Evolutionary conservation across 805 yeast genomes (phyloP).

Genomic region (Metschnikowia lachancei): DNA sequence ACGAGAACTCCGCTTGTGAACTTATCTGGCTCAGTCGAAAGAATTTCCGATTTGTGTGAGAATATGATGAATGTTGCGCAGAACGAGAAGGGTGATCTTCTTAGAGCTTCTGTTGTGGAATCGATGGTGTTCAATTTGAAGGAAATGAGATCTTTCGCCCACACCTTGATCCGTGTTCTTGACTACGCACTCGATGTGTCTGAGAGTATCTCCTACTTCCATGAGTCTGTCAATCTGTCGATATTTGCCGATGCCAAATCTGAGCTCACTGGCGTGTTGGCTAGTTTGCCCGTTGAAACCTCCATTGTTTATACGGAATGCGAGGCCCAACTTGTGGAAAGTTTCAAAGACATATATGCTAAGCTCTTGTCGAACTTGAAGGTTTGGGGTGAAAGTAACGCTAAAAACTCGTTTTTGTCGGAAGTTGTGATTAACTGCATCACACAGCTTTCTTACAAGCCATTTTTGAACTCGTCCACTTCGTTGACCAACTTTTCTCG

Average conservation of each 20-base stretch:
- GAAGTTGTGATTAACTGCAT: constrained; percentile 51
- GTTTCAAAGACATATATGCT: constrained; percentile 21
- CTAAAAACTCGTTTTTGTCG: constrained; percentile 44
- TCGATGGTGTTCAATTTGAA: constrained; percentile 22
- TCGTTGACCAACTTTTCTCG: constrained; percentile 19
- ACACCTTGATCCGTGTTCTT: constrained; percentile 12
- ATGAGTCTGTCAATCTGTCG: constrained; percentile 1
- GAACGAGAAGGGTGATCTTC: constrained; percentile 12
- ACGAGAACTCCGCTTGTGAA: constrained; percentile 47
- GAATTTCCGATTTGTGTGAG: constrained; percentile 16
- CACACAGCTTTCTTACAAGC: constrained; percentile 15
- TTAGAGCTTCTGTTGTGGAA: constrained; percentile 18
- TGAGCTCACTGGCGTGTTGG: background rate
- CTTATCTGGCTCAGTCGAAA: constrained; percentile 24
- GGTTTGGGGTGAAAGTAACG: constrained; percentile 34
- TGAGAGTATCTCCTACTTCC: constrained; percentile 9
- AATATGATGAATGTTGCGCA: constrained; percentile 19
- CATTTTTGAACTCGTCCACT: constrained; percentile 26
- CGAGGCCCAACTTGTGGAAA: constrained; percentile 20
- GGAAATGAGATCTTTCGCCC: constrained; percentile 12
- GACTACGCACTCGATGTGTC: constrained; percentile 15
- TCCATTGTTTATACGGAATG: constrained; percentile 14
- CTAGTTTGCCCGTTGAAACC: constrained; percentile 4
- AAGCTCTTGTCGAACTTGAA: constrained; percentile 27
- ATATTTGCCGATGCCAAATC: constrained; percentile 12